Evolutionary conservation across 2,329 filamentous ascomycete species (phyloP), one percentile per base, ranked within the genome.

Genomic region (Calycina herbarum): DNA sequence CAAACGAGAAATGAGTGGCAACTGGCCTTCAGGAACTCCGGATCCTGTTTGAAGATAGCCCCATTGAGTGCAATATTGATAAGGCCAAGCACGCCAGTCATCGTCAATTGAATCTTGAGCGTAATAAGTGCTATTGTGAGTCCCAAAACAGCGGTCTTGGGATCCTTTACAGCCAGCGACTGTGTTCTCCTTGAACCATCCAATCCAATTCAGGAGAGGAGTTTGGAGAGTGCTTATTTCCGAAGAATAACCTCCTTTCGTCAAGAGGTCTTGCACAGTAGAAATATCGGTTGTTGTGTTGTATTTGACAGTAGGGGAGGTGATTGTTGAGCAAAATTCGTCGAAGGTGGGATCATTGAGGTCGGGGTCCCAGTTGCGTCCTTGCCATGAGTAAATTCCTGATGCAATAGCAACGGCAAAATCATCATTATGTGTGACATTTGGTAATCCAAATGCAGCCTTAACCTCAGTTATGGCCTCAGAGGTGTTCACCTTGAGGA

Each of bases 1-100:
- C 3, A 87, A 82, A 15, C 92, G 88, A 0, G 92, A 94, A 60
- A 95, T 81, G 5, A 96, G 77, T 0, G 92, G 89, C 0, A 89
- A 82, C 63, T 87, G 83, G 65, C 85, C 79, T 0, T 79, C 72
- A 0, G 92, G 92, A 0, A 88, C 87, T 31, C 88, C 86, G 4
- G 86, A 88, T 59, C 92, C 92, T 0, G 90, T 92, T 69, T 89
- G 85, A 60, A 94, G 86, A 77, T 86, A 95, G 10, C 92, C 92
- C 91, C 91, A 95, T 82, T 86, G 85, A 15, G 75, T 78, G 66
- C 73, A 58, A 20, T 66, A 65, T 61, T 69, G 86, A 71, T 87
- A 89, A 20, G 78, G 76, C 86, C 86, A 89, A 63, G 78, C 75
- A 31, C 81, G 77, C 79, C 81, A 85, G n/a, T 70, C 72, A 64